Conservation (phyloP, 2,329 filamentous ascomycete species). For the Pestalotiopsis sp. region DNA sequence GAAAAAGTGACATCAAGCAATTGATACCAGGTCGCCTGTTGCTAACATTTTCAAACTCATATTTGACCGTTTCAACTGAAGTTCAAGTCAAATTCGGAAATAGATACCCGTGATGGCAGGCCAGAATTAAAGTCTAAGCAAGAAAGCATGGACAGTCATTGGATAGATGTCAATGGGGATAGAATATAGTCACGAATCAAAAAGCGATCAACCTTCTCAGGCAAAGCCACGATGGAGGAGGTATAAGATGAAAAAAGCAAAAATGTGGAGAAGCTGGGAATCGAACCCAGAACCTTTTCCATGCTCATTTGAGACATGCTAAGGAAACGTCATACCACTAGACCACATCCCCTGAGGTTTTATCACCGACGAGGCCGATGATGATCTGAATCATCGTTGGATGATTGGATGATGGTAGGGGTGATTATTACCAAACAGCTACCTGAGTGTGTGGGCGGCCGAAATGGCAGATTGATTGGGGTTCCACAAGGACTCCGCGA, state of each 20-base stretch:
- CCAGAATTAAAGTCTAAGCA: too few species aligned
- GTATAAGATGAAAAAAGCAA: not conserved
- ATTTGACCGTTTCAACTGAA: too few species aligned
- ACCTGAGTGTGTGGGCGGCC: not conserved
- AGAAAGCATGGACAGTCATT: too few species aligned
- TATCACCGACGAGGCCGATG: not conserved
- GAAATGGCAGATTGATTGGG: not conserved
- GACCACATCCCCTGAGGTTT: slow-evolving; percentile 9
- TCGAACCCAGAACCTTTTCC: slow-evolving; percentile 19
- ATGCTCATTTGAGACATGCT: slow-evolving; percentile 14
- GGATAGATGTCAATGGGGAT: not conserved
- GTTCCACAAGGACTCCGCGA: not conserved
- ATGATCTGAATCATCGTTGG: not conserved
- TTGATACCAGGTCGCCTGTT: too few species aligned
- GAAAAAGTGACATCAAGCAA: too few species aligned
- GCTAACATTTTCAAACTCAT: too few species aligned
- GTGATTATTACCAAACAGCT: not conserved
- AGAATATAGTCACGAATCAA: not conserved
- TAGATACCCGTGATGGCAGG: too few species aligned
- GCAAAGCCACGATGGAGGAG: not conserved
- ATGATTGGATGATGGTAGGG: not conserved
- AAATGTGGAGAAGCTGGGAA: slow-evolving; percentile 17
- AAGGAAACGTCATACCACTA: slow-evolving; percentile 19
- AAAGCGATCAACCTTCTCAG: not conserved
- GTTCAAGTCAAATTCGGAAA: too few species aligned